Percentiles rank a stretch among this genome's conserved stretches.
Conservation (phyloP, 2,329 filamentous ascomycete genomes). For the Teratosphaeria pseudoeucalypti region DNA sequence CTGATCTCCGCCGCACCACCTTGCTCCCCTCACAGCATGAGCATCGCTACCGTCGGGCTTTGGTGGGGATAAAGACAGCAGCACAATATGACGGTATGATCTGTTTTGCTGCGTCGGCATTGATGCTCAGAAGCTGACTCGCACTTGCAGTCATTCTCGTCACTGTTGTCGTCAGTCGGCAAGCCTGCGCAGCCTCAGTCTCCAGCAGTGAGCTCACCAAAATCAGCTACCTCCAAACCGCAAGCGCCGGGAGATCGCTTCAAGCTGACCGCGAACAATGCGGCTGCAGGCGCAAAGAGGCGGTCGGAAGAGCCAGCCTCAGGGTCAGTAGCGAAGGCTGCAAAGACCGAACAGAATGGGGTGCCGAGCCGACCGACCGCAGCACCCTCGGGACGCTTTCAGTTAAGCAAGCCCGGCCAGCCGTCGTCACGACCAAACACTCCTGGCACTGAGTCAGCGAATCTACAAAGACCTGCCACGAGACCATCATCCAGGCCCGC, state of each 20-base stretch:
- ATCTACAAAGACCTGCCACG: conserved; percentile 6
- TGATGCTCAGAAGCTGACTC: conserved; percentile 11
- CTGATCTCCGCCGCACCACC: not conserved
- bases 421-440: conserved; percentile 3
- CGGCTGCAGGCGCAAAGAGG: conserved; percentile 23
- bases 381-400: conserved; percentile 8
- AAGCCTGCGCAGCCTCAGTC: conserved; percentile 10
- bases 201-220: conserved; percentile 7
- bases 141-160: conserved; percentile 19
- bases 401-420: conserved; percentile 10
- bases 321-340: conserved; percentile 23
- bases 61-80: not conserved
- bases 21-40: not conserved
- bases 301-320: conserved; percentile 28
- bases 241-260: conserved; percentile 8
- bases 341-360: conserved; percentile 18
- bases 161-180: conserved; percentile 20
- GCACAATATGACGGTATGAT: not conserved
- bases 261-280: conserved; percentile 15
- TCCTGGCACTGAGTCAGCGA: conserved; percentile 2
- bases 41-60: not conserved
- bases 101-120: not conserved
- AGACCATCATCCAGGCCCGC: conserved; percentile 8
- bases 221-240: conserved; percentile 6
- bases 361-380: conserved; percentile 18